Conservation (phyloP, 192 early-diverging fungal genomes). For the Funneliformis geosporum region DNA sequence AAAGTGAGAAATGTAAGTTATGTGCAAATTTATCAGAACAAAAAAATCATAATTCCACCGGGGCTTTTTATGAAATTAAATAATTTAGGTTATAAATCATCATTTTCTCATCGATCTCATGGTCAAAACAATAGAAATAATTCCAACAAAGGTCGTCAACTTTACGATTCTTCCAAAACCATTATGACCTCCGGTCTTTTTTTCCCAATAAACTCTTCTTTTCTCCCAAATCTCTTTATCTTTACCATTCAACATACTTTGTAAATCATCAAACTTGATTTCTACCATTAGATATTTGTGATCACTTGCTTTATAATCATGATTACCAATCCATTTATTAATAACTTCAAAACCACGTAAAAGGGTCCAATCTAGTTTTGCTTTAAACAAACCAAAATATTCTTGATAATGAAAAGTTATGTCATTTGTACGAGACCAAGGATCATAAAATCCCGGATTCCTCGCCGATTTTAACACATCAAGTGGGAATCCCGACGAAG, state of each 20-base stretch:
- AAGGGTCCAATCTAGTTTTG: slow-evolving; percentile 77
- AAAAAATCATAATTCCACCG: too few relatives aligned
- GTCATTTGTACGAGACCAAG: slow-evolving; percentile 60
- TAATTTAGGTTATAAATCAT: too few relatives aligned
- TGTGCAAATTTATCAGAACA: too few relatives aligned
- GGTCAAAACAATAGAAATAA: background rate
- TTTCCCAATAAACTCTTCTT: slow-evolving; percentile 10
- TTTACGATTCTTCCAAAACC: background rate
- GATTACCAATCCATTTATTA: slow-evolving; percentile 59
- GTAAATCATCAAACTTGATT: slow-evolving; percentile 41
- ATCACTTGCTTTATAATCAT: slow-evolving; percentile 65
- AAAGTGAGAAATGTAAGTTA: too few relatives aligned
- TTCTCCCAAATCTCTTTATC: background rate
- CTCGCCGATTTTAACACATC: slow-evolving; percentile 51
- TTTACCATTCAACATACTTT: background rate
- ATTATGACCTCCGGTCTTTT: background rate
- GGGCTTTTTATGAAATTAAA: too few relatives aligned
- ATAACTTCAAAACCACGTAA: slow-evolving; percentile 56
- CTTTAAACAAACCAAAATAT: slow-evolving; percentile 66
- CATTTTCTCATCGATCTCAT: background rate
- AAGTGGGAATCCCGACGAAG: slow-evolving; percentile 45
- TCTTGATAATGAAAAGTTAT: slow-evolving; percentile 64
- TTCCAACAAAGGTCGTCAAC: background rate
- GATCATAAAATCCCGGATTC: slow-evolving; percentile 79
- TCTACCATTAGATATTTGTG: slow-evolving; percentile 71